Base-by-base conservation (phyloP, 148 eudicot species). In the Vaccinium corymbosum region DNA sequence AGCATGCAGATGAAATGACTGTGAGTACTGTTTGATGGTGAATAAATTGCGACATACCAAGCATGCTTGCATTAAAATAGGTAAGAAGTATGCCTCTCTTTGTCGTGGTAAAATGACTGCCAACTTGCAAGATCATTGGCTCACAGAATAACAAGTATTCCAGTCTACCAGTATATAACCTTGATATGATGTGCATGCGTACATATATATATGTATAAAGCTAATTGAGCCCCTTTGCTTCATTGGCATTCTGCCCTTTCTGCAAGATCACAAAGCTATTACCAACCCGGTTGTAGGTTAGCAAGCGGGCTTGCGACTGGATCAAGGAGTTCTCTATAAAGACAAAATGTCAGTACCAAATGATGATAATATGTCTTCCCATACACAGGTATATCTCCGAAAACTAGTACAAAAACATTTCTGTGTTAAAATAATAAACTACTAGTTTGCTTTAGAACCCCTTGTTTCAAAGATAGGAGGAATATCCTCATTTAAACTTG, bases 281-380 rank as follows among this genome's bases (percentile, higher is more conserved):
- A 6, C 11, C 48, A 0, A 22, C 20, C 20, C 20, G 16, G 25
- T 50, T 82, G 79, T 76, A 83, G 53, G n/a, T 80, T 38, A 35
- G 52, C 27, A 20, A 49, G 42, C 62, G 25, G 64, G 57, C 17
- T 62, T 32, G 27, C 7, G 62, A 53, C 56, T 46, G 64, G 78
- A 66, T 35, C 32, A 16, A 51, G 80, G n/a, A 77, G 38, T 16
- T 66, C 78, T 76, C 20, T 82, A 3, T n/a, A 16, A 35, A 52
- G 48, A 29, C 17, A 42, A 27, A 52, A 88, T 88, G 89, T 85
- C 89, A 20, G 75, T 55, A 13, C 79, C 84, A 48, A 80, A 85
- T 70, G 82, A 76, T 29, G 89, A 83, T 72, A 75, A 79, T 13
- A 12, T 56, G 25, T 79, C 87, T 66, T 64, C 87, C 80, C 51